Conservation (phyloP, 257 asterid genomes). For the Ajuga chamaepitys region DNA sequence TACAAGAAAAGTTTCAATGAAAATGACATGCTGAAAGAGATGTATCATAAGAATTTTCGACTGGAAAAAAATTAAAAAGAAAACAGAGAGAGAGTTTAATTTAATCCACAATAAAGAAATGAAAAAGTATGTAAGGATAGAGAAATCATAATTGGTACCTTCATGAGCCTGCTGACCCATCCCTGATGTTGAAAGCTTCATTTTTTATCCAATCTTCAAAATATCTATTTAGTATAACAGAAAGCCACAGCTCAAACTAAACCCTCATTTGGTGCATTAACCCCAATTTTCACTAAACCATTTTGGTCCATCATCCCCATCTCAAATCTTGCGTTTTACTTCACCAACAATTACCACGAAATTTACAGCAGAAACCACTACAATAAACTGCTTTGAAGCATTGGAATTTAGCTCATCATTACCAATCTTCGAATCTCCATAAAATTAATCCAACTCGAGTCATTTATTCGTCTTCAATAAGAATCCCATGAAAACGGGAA, state of each 20-base stretch:
- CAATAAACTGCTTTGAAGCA: background rate
- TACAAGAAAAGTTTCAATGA: constrained; percentile 15
- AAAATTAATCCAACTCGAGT: constrained; percentile 16
- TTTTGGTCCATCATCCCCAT: constrained; percentile 10
- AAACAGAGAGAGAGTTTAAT: background rate
- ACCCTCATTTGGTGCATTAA: constrained; percentile 21
- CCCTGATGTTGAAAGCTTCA: constrained; percentile 64
- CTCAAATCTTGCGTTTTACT: constrained; percentile 20
- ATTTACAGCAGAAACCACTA: constrained; percentile 12
- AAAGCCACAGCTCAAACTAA: constrained; percentile 24
- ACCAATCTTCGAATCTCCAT: background rate
- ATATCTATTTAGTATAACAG: constrained; percentile 2
- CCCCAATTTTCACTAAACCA: constrained; percentile 19
- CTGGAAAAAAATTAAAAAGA: background rate
- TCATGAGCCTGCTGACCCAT: constrained; percentile 57
- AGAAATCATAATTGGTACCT: constrained; percentile 30
- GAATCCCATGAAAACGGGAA: constrained; percentile 19
- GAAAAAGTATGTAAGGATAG: background rate
- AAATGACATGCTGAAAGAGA: constrained; percentile 20
- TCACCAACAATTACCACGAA: constrained; percentile 10
- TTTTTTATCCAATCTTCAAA: constrained; percentile 22
- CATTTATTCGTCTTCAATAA: constrained; percentile 8
- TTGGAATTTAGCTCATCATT: constrained; percentile 8
- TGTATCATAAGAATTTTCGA: background rate
- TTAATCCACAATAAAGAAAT: constrained; percentile 1